Evolutionary conservation across 768 basidiomycete species (phyloP).

Genomic region (Mycena alexandri): DNA sequence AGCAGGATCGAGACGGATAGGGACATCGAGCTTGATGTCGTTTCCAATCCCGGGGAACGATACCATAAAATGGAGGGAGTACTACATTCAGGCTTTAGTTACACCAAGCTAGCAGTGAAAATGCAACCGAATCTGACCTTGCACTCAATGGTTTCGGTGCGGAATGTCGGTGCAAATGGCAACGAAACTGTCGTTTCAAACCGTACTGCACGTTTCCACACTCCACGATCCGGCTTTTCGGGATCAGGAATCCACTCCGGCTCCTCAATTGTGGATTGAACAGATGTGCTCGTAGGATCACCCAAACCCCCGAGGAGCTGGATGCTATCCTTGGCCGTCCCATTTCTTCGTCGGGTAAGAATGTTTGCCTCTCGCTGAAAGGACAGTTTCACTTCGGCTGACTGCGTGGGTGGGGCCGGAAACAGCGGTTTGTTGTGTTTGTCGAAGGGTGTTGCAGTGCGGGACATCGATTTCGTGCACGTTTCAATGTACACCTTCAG

Average conservation of each 20-base stretch:
- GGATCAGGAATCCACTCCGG: conserved; percentile 34
- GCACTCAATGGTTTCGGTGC: conserved; percentile 32
- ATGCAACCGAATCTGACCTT: conserved; percentile 12
- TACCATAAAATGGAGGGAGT: conserved; percentile 19
- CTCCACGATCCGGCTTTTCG: conserved; percentile 19
- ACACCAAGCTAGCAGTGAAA: background rate
- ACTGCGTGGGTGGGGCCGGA: conserved; percentile 30
- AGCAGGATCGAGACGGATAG: conserved; percentile 30
- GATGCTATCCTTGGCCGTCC: conserved; percentile 11
- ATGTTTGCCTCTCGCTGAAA: conserved; percentile 33
- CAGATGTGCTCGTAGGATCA: conserved; percentile 17
- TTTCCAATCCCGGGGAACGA: conserved; percentile 31
- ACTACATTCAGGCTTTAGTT: background rate
- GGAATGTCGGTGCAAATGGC: conserved; percentile 33
- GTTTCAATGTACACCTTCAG: conserved; percentile 24
- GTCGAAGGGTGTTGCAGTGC: conserved; percentile 21
- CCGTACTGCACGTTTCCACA: conserved; percentile 33
- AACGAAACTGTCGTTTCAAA: conserved; percentile 27
- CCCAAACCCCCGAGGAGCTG: conserved; percentile 18
- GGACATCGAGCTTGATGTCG: conserved; percentile 28
- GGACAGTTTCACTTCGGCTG: conserved; percentile 25
- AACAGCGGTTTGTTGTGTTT: conserved; percentile 26
- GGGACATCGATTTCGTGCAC: conserved; percentile 30
- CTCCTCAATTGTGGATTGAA: conserved; percentile 9
- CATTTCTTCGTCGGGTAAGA: conserved; percentile 7